Evolutionary conservation across 352 stramenopile genomes (phyloP), one percentile per base, ranked within the genome.

Genomic region (Globisporangium apiculatum): DNA sequence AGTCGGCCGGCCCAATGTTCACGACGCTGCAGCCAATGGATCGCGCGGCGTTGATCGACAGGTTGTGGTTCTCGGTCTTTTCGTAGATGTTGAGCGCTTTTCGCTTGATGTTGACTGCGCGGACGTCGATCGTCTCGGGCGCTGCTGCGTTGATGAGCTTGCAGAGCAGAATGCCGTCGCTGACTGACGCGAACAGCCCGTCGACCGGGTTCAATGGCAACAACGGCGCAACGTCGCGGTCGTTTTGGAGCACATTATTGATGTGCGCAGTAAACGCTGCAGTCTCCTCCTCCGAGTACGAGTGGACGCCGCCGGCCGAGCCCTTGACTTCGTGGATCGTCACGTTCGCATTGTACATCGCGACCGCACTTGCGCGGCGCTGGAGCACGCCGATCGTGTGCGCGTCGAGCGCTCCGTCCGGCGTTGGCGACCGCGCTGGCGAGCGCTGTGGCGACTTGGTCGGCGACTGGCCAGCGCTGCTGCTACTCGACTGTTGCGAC

Each of bases 31-130:
- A 98, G 49, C 91, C 91, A 51, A 98, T 97, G 54, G 76, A 91
- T 71, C 95, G 95, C 61, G 91, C 91, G 1, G 89, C 90, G 60
- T 98, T 97, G 62, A 98, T 96, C 54, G 84, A 95, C 60, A 98
- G 60, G 65, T 98, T 98, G 64, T 89, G 76, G 69, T 95, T 95
- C 67, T 95, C 83, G 0, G 84, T 94, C 67, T 86, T 94, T 65
- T 95, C 86, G 55, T 93, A 94, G 50, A 89, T 71, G 53, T 95
- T 95, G 35, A 94, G 65, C 38, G 72, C 58, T 53, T 90, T 90
- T 59, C 87, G 79, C 43, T 76, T 85, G 18, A 86, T 74, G 71
- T 97, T 97, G 37, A 97, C 53, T 15, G 89, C 84, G 31, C 89
- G 85, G 37, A 86, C 68, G 68, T 98, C 91, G 47, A 98, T 96